Base-by-base conservation (phyloP, 1,284 basidiomycete genomes). In the Apiotrichum laibachii region DNA sequence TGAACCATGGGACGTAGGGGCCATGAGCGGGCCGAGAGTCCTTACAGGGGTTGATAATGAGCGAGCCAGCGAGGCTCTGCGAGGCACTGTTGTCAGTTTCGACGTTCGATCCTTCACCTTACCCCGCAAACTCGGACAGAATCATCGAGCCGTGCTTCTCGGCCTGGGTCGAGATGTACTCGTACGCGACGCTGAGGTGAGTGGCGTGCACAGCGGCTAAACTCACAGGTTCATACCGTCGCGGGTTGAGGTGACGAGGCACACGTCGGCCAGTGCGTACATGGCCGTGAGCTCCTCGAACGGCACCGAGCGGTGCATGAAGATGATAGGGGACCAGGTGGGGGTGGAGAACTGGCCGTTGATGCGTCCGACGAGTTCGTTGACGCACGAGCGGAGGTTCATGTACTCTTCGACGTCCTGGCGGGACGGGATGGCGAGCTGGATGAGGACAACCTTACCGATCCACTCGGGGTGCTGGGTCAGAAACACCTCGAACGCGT, bases 361-460 rank as follows among this genome's bases (percentile, higher is more conserved):
- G 80, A 99, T 98, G 34, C 95, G 86, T 0, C 96, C 96, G 16
- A 99, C 95, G 42, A 97, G 85, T 77, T 99, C 95, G 80, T 99
- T 99, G 52, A 99, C 94, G 2, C 89, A 93, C 12, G 92, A 88
- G 11, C 96, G 87, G 63, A 99, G 80, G 79, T 98, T 98, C 79
- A 99, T 95, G 76, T 99, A 99, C 79, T 99, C 95, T 78, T 99
- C 96, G 53, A 99, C 95, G 72, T 99, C 96, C 79, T 97, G 92
- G 35, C 95, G 85, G 15, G 94, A 97, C 1, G 96, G 96, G 13
- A 99, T 95, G 9, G 96, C 95, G 1, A 99, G 86, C 79, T 99
- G 95, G 7, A 92, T 92, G 43, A 99, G 82, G 6, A 99, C 94
- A 59, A 98, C 90, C 83, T 97, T 99, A 67, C 96, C 96, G 63